Evolutionary conservation across 495 filamentous ascomycete species (phyloP), one percentile per base, ranked within the genome.

Genomic region (Hypoxylon rickii): DNA sequence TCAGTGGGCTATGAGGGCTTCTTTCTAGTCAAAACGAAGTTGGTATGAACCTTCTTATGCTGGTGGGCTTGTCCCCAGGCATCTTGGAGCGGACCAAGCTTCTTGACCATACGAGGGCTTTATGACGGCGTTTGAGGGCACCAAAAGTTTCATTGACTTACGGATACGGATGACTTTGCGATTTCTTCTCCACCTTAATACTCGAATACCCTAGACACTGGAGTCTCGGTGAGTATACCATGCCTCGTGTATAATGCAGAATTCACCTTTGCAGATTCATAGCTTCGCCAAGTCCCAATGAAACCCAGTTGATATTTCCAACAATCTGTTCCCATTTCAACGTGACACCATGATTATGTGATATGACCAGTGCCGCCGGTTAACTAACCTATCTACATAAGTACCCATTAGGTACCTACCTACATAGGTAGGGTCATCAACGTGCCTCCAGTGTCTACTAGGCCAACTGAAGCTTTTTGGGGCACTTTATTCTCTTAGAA

Each of bases 81-180:
- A 72, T 74, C 67, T 73, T 54, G 70, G 64, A 65, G 74, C 52
- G 71, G 69, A 77, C 70, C 67, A 69, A 74, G 64, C 67, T 72
- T 71, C 63, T 29, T 38, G 36, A 59, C 59, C 55, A 58, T 55
- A 56, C 64, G 63, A 64, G 66, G 66, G 66, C 63, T 68, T 62
- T 61, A 64, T 66, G 63, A 66, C 56, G 59, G 63, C 66, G 59
- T 64, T 66, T 36, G 53, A 59, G 55, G 63, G 63, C 43, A 56
- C 29, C 31, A 53, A 63, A 58, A 51, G 33, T 53, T 45, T 32
- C 44, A 44, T 45, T 46, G 10, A 18, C 24, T 49, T 52, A 21
- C 39, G 18, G 29, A 33, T 66, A 59, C 32, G 48, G 42, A 51
- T 56, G 51, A 52, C 16, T 46, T 29, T 43, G 18, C 47, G 24